A percentile compares a stretch with the other conserved stretches of the same genome.
These are phyloP conservation scores for Starmerella vitae DNA, from an alignment of 805 yeast genomes.

Conservation along the genomic window DNA sequence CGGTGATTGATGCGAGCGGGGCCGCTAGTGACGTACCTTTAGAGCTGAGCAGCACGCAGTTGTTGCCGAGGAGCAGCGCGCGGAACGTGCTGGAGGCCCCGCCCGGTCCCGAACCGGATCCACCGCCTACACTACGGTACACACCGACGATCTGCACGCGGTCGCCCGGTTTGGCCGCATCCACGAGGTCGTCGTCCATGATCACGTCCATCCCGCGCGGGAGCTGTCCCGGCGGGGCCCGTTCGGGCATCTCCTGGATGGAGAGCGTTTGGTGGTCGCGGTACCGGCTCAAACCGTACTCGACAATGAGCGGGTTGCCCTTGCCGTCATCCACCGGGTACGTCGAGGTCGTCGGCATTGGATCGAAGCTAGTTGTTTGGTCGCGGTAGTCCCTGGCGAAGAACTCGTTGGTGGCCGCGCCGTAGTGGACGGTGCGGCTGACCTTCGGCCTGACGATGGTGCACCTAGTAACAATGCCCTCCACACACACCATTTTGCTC, in stretches of 20 bases:
- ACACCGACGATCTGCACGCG: slow-evolving; percentile 90
- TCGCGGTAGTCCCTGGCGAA: slow-evolving; percentile 88
- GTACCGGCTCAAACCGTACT: slow-evolving; percentile 84
- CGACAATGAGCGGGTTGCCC: slow-evolving; percentile 77
- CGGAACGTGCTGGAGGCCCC: slow-evolving; percentile 38
- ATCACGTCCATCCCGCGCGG: slow-evolving; percentile 87
- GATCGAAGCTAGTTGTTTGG: slow-evolving; percentile 80
- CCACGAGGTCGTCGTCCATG: slow-evolving; percentile 91
- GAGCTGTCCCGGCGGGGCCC: slow-evolving; percentile 94
- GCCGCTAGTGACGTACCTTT: slow-evolving; percentile 50
- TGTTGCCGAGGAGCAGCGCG: slow-evolving; percentile 76
- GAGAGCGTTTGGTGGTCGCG: slow-evolving; percentile 88
- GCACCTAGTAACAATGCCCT: slow-evolving; percentile 90
- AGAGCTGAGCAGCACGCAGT: slow-evolving; percentile 77
- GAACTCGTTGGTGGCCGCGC: slow-evolving; percentile 69
- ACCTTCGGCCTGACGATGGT: slow-evolving; percentile 89
- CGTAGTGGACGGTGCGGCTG: slow-evolving; percentile 81
- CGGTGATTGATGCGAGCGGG: slow-evolving; percentile 64
- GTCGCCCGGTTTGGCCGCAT: slow-evolving; percentile 87
- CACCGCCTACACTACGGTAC: slow-evolving; percentile 76
- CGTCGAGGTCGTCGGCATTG: slow-evolving; percentile 66
- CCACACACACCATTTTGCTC: slow-evolving; percentile 73
- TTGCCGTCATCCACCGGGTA: slow-evolving; percentile 90
- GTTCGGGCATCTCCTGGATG: slow-evolving; percentile 94
- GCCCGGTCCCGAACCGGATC: slow-evolving; percentile 7